Evolutionary conservation across 495 filamentous ascomycete species (phyloP), one percentile per base, ranked within the genome.

Genomic region (Aspergillus sparsus): DNA sequence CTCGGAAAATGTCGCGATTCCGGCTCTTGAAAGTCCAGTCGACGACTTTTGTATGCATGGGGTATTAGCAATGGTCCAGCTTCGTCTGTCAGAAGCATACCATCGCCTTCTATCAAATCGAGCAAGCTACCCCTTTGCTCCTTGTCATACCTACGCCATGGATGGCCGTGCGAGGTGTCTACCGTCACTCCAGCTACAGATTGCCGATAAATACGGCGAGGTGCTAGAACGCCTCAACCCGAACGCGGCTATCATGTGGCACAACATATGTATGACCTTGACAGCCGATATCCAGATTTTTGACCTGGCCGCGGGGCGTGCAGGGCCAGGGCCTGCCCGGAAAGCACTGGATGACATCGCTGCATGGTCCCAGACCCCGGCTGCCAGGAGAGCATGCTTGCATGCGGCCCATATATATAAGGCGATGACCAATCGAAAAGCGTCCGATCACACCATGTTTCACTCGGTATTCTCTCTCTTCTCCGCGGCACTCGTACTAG

Each of bases 321-420:
- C 74, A 5, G 80, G 79, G 5, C 72, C 80, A 0, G 60, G 9
- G 3, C 73, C 78, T 9, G 80, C 79, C 11, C 71, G 70, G 8
- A 76, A 78, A 37, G 80, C 80, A 3, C 69, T 83, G 1, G 74
- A 80, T 49, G 76, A 81, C 50, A 81, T 83, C 41, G 68, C 78
- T 0, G 66, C 74, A 4, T 83, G 80, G 80, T 76, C 79, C 8
- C 77, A 80, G 58, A 83, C 80, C 2, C 72, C 79, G 0, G 76
- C 79, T 2, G 80, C 80, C 27, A 50, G 80, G 44, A 57, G 80
- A 45, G 75, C 80, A 1, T 79, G 77, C 45, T 63, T 83, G 5
- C 80, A 83, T 49, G 79, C 80, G 5, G 79, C 79, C 0, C 79
- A 82, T 44, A 82, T 81, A 15, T 82, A 79, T 65, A 80, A 78